Evolutionary conservation across 2,329 filamentous ascomycete genomes (phyloP).

Genomic region (Blastomyces gilchristii): DNA sequence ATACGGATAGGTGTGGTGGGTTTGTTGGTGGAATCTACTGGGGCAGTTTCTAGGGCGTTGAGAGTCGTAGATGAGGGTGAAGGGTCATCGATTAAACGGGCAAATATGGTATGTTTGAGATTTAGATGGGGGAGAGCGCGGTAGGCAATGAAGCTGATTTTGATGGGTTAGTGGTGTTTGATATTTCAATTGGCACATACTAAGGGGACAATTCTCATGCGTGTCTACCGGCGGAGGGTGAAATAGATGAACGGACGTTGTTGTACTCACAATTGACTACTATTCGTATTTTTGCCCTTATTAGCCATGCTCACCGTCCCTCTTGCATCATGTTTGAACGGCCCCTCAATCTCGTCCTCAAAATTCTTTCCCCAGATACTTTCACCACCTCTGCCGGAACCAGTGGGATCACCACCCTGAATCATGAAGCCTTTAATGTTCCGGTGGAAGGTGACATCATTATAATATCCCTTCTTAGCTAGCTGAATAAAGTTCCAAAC

Average conservation of each 20-base stretch:
- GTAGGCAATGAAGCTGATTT: conserved; percentile 68
- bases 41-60: conserved; percentile 63
- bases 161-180: neutral
- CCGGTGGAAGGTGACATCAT: conserved; percentile 72
- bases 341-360: conserved; percentile 83
- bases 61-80: conserved; percentile 43
- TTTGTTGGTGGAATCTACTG: conserved; percentile 61
- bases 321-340: conserved; percentile 67
- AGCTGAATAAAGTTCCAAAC: conserved; percentile 96
- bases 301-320: conserved; percentile 92
- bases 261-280: conserved; percentile 59
- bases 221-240: neutral
- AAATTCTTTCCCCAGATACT: conserved; percentile 95
- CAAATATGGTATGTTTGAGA: conserved; percentile 95
- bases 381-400: conserved; percentile 78
- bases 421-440: conserved; percentile 98
- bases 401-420: conserved; percentile 88
- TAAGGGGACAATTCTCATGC: neutral
- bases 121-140: conserved; percentile 75
- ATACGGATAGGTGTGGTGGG: conserved; percentile 73
- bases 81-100: conserved; percentile 61
- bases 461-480: conserved; percentile 83
- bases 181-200: no score
- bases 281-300: conserved; percentile 97
- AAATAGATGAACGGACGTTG: conserved; percentile 22